phyloP scores from a whole-genome alignment of 345 rosid species.

The Hibiscus mutabilis region DNA sequence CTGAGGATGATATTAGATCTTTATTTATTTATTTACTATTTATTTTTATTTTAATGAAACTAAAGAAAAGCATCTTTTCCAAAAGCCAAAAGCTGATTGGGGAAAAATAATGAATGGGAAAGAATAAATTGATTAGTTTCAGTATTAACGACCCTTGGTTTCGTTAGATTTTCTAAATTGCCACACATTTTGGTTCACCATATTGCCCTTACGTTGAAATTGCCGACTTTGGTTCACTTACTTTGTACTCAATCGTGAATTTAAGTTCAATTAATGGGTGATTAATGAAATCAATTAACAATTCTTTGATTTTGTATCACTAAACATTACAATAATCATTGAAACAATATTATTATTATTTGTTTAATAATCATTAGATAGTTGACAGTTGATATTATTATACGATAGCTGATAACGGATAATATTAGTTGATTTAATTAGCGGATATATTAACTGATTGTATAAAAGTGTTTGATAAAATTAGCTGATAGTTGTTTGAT shows the following conservation, averaged over 20 bases:
- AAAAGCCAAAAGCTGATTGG: background rate
- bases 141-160: background rate
- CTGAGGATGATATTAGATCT: background rate
- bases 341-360: no score
- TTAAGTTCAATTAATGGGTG: no score
- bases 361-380: no score
- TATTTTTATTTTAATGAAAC: no score
- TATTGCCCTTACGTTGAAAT: background rate
- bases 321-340: no score
- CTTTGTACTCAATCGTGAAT: background rate
- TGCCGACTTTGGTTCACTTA: background rate
- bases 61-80: background rate
- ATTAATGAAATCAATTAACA: slow-evolving; percentile 6
- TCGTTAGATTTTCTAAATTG: background rate
- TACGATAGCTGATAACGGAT: no score
- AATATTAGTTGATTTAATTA: no score
- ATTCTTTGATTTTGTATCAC: no score
- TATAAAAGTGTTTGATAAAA: no score
- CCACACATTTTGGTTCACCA: background rate
- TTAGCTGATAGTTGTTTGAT: no score
- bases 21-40: background rate
- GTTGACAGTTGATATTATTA: no score
- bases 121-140: background rate
- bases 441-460: no score
- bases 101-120: background rate